phyloP scores from a whole-genome alignment of 345 rosid species.

The Populus simonii region DNA sequence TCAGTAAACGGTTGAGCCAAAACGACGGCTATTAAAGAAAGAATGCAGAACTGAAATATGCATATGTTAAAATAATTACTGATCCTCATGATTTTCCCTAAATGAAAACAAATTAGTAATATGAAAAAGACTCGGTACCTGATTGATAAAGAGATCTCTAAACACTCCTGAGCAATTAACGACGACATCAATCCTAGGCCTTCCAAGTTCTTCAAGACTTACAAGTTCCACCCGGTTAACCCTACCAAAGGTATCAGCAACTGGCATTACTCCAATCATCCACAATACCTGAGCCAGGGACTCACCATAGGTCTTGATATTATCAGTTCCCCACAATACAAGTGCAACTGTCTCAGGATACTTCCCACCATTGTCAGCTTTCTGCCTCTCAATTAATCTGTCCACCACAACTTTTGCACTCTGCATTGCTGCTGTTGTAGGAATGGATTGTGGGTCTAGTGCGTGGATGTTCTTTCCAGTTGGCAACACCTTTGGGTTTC shows the following conservation, averaged over 20 bases:
- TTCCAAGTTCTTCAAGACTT: conserved; percentile 92
- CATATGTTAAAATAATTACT: neutral
- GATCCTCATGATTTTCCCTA: neutral
- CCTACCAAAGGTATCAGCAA: conserved; percentile 87
- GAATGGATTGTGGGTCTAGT: conserved; percentile 94
- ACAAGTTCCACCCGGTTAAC: conserved; percentile 90
- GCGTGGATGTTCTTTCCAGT: conserved; percentile 99
- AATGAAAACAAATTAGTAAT: neutral
- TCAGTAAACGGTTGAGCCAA: neutral
- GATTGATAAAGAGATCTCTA: conserved; percentile 95
- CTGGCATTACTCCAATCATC: conserved; percentile 94
- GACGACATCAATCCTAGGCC: conserved; percentile 97
- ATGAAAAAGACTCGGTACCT: conserved; percentile 41
- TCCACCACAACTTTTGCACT: conserved; percentile 93
- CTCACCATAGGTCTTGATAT: conserved; percentile 96
- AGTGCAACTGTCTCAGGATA: conserved; percentile 95
- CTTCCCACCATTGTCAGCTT: conserved; percentile 77
- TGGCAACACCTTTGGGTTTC: conserved; percentile 95
- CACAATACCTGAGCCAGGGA: conserved; percentile 94
- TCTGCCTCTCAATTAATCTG: conserved; percentile 86
- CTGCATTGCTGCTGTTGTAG: conserved; percentile 94
- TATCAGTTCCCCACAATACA: conserved; percentile 98
- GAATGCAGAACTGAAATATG: neutral
- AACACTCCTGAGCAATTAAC: conserved; percentile 98
- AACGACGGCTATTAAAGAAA: neutral